Percentiles rank a stretch among this genome's conserved stretches.
These are phyloP conservation scores for Thoreauomyces humboldtii DNA, from an alignment of 192 early-diverging fungal species.

Conservation along the genomic window DNA sequence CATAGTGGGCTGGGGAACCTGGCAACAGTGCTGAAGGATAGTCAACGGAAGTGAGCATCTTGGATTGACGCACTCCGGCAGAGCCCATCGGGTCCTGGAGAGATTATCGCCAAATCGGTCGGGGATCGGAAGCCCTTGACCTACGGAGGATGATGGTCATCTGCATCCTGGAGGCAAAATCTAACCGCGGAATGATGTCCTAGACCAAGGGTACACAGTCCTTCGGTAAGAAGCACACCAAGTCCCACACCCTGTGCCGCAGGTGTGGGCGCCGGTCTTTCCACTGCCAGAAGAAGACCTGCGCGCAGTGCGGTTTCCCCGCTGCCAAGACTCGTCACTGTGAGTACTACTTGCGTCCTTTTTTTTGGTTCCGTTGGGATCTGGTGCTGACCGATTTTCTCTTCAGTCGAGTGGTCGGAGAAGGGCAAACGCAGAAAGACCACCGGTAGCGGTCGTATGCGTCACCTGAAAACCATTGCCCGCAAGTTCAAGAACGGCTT, in stretches of 20 bases:
- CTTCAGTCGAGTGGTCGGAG: slow-evolving; percentile 86
- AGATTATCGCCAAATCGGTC: background rate
- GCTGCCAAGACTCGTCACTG: slow-evolving; percentile 95
- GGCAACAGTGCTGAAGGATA: background rate
- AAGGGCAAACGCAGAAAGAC: slow-evolving; percentile 99
- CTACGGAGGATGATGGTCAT: too few species aligned
- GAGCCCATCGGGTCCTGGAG: background rate
- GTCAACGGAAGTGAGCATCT: background rate
- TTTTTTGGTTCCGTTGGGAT: too few species aligned
- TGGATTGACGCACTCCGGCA: background rate
- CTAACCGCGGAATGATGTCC: background rate
- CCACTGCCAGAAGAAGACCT: slow-evolving; percentile 99
- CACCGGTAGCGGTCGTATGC: slow-evolving; percentile 98
- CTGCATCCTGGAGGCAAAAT: background rate
- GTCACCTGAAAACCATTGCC: slow-evolving; percentile 89
- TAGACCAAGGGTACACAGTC: slow-evolving; percentile 98
- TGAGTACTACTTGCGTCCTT: slow-evolving; percentile 38
- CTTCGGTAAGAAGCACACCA: slow-evolving; percentile 99
- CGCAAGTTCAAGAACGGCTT: slow-evolving; percentile 98
- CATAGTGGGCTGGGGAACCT: too few species aligned
- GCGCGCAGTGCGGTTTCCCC: slow-evolving; percentile 98
- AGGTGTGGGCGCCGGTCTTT: slow-evolving; percentile 96
- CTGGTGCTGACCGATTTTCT: too few species aligned
- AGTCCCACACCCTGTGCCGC: slow-evolving; percentile 98
- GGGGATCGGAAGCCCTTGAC: background rate